A percentile compares a stretch with the other conserved stretches of the same genome.
Evolutionary conservation across 1,139 yeast species (phyloP).

Genomic region (Suhomyces atakaporum): DNA sequence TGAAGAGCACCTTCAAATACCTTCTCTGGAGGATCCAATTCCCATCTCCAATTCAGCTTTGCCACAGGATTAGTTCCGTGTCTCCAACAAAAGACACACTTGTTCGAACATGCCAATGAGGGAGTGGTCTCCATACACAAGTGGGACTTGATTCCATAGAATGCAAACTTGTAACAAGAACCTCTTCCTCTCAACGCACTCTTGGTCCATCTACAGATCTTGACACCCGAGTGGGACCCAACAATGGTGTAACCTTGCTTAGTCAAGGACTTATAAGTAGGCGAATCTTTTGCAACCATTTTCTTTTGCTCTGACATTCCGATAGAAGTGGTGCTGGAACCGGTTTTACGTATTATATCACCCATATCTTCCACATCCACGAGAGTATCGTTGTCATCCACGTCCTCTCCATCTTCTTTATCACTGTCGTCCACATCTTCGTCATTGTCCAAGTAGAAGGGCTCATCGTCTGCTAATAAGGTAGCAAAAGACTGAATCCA

Average conservation of each 20-base stretch:
- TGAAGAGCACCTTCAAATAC: constrained; percentile 82
- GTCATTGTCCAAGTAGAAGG: constrained; percentile 50
- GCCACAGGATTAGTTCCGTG: constrained; percentile 98
- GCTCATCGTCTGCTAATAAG: constrained; percentile 67
- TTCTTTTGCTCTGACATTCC: constrained; percentile 52
- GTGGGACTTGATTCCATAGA: constrained; percentile 87
- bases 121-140: constrained; percentile 97
- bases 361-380: constrained; percentile 92
- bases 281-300: constrained; percentile 90
- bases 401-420: constrained; percentile 47
- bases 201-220: constrained; percentile 95
- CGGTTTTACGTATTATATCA: constrained; percentile 47
- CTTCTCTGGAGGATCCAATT: constrained; percentile 83
- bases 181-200: constrained; percentile 93
- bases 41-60: constrained; percentile 92
- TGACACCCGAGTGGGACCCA: constrained; percentile 94
- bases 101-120: constrained; percentile 87
- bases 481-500: constrained; percentile 67
- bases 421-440: constrained; percentile 40
- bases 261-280: constrained; percentile 83
- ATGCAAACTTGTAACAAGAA: constrained; percentile 89
- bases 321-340: constrained; percentile 15
- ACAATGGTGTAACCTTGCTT: constrained; percentile 93
- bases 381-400: constrained; percentile 46
- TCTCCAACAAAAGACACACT: constrained; percentile 97